Evolutionary conservation across 2,329 filamentous ascomycete species (phyloP).

Genomic region (Pseudodiploospora longispora): DNA sequence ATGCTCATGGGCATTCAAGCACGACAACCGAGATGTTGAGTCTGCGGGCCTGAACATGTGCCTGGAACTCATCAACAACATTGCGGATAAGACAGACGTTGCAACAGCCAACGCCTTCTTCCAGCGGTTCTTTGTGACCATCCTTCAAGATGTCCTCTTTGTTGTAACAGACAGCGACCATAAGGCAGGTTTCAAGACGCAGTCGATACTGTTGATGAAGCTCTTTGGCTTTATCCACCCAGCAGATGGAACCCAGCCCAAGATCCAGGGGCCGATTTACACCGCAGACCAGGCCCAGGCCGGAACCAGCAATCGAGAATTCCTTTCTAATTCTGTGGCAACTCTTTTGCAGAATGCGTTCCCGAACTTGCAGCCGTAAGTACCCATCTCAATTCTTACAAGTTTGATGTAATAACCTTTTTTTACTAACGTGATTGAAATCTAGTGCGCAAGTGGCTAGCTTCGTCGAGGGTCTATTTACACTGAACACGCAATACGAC

Average conservation of each 20-base stretch:
- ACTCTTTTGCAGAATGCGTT: constrained; percentile 83
- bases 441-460: constrained; percentile 72
- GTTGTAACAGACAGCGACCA: constrained; percentile 96
- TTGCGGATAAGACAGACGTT: constrained; percentile 83
- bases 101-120: constrained; percentile 91
- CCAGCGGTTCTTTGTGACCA: constrained; percentile 92
- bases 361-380: constrained; percentile 83
- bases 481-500: constrained; percentile 78
- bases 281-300: constrained; percentile 69
- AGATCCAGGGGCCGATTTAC: constrained; percentile 91
- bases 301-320: constrained; percentile 85
- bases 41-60: constrained; percentile 97
- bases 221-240: constrained; percentile 94
- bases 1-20: constrained; percentile 99
- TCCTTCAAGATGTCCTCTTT: constrained; percentile 96
- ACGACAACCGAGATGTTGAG: constrained; percentile 97
- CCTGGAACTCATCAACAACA: constrained; percentile 93
- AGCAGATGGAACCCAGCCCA: constrained; percentile 59
- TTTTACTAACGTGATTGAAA: constrained; percentile 23
- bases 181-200: constrained; percentile 98
- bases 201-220: constrained; percentile 84
- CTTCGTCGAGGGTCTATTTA: constrained; percentile 87
- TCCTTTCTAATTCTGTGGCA: constrained; percentile 79
- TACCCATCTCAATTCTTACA: constrained; percentile 13
- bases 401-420: background rate